Evolutionary conservation across 345 rosid genomes (phyloP).

Genomic region (Hypericum androsaemum): DNA sequence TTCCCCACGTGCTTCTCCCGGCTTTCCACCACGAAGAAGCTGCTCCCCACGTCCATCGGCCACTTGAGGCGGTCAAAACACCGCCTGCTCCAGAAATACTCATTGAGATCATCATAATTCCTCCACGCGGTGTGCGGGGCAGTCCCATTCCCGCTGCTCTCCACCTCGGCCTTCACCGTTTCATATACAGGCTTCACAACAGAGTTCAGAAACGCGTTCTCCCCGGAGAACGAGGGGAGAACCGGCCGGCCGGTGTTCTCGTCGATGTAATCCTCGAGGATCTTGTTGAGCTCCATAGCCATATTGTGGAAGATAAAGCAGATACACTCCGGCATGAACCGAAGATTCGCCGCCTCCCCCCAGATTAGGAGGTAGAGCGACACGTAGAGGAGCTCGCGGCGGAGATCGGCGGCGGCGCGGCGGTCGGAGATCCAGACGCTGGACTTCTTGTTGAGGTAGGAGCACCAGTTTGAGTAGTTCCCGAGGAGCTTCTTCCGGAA

Average conservation of each 20-base stretch:
- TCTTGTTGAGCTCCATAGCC: slow-evolving; percentile 87
- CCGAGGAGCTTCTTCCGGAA: slow-evolving; percentile 60
- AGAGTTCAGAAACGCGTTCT: slow-evolving; percentile 54
- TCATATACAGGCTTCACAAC: slow-evolving; percentile 80
- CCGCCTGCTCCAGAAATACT: slow-evolving; percentile 92
- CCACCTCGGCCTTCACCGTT: slow-evolving; percentile 69
- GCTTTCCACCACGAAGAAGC: slow-evolving; percentile 55
- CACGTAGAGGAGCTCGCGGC: slow-evolving; percentile 62
- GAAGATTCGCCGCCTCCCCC: slow-evolving; percentile 84
- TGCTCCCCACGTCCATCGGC: slow-evolving; percentile 71
- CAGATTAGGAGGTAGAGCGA: slow-evolving; percentile 67
- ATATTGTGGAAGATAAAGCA: slow-evolving; percentile 81
- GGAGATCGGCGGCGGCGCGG: slow-evolving; percentile 37
- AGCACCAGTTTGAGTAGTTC: slow-evolving; percentile 84
- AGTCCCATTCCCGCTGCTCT: slow-evolving; percentile 76
- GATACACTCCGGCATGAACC: slow-evolving; percentile 85
- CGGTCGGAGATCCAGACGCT: slow-evolving; percentile 81
- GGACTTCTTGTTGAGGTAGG: slow-evolving; percentile 65
- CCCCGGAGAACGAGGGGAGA: slow-evolving; percentile 66
- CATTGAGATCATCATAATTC: slow-evolving; percentile 86
- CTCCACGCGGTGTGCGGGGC: slow-evolving; percentile 92
- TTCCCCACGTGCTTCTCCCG: slow-evolving; percentile 62
- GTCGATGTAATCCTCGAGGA: slow-evolving; percentile 68
- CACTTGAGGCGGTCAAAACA: slow-evolving; percentile 78
- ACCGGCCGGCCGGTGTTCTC: slow-evolving; percentile 86